These are phyloP conservation scores for Suillus spraguei DNA, from an alignment of 768 basidiomycete genomes.

Conservation along the genomic window DNA sequence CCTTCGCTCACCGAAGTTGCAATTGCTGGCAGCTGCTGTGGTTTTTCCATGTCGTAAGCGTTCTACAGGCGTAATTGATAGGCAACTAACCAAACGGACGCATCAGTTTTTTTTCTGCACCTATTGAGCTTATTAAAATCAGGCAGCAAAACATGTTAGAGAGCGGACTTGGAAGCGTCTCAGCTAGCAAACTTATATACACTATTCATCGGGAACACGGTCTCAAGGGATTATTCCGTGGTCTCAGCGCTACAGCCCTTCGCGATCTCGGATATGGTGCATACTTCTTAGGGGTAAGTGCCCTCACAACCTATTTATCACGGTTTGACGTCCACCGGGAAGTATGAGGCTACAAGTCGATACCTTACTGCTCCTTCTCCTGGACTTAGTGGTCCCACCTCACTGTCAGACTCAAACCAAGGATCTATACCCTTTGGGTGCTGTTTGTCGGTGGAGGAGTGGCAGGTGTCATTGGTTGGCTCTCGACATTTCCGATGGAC, in stretches of 20 bases:
- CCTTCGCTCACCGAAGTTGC: constrained; percentile 75
- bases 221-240: constrained; percentile 73
- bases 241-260: constrained; percentile 69
- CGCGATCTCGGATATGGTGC: constrained; percentile 84
- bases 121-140: constrained; percentile 89
- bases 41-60: constrained; percentile 77
- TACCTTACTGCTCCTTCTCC: constrained; percentile 39
- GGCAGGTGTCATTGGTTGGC: constrained; percentile 80
- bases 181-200: constrained; percentile 54
- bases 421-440: constrained; percentile 51
- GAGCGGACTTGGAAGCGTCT: constrained; percentile 37
- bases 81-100: neutral
- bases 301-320: constrained; percentile 3
- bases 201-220: constrained; percentile 60
- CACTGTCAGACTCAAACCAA: constrained; percentile 45
- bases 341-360: constrained; percentile 70
- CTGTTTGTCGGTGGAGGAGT: constrained; percentile 74
- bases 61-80: neutral
- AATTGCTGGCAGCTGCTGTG: constrained; percentile 80
- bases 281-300: constrained; percentile 77
- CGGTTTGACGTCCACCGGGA: constrained; percentile 13
- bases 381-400: constrained; percentile 31
- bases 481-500: constrained; percentile 84
- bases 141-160: constrained; percentile 64
- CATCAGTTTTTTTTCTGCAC: constrained; percentile 71